phyloP scores from a whole-genome alignment of 2,329 filamentous ascomycete species.

The Claviceps fusiformis region DNA sequence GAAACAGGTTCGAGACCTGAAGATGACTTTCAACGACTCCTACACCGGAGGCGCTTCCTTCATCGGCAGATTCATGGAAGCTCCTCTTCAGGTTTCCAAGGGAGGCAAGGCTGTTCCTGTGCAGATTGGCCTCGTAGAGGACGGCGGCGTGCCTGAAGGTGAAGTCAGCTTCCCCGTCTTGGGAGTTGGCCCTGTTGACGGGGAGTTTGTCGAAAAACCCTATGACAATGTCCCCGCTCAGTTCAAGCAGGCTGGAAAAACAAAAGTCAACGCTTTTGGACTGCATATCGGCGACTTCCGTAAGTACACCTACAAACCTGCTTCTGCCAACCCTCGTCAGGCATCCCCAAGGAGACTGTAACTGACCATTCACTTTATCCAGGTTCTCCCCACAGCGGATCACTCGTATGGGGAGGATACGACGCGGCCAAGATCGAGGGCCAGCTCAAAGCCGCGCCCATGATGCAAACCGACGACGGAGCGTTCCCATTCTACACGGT shows the following conservation, averaged over 20 bases:
- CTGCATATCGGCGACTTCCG: conserved; percentile 1
- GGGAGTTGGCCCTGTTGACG: not conserved
- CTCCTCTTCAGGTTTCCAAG: not conserved
- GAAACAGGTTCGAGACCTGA: not conserved
- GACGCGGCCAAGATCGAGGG: conserved; percentile 1
- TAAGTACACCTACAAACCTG: not conserved
- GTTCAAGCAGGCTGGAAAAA: not conserved
- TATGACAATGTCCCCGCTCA: not conserved
- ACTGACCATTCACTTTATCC: not conserved
- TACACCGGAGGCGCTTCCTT: not conserved
- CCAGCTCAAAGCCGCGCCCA: not conserved
- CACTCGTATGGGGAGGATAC: conserved; percentile 2
- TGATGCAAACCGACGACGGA: not conserved
- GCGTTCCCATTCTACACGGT: not conserved
- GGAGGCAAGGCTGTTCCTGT: not conserved
- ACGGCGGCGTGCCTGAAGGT: not conserved
- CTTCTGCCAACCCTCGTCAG: not conserved
- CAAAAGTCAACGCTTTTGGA: not conserved
- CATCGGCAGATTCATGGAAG: not conserved
- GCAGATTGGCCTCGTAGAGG: not conserved
- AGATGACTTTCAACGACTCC: not conserved
- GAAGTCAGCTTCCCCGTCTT: not conserved
- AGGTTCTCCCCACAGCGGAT: not conserved
- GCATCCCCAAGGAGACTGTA: not conserved
- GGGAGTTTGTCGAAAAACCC: not conserved